Evolutionary conservation across 2,329 filamentous ascomycete species (phyloP), one percentile per base, ranked within the genome.

Genomic region (Periconia sp.): DNA sequence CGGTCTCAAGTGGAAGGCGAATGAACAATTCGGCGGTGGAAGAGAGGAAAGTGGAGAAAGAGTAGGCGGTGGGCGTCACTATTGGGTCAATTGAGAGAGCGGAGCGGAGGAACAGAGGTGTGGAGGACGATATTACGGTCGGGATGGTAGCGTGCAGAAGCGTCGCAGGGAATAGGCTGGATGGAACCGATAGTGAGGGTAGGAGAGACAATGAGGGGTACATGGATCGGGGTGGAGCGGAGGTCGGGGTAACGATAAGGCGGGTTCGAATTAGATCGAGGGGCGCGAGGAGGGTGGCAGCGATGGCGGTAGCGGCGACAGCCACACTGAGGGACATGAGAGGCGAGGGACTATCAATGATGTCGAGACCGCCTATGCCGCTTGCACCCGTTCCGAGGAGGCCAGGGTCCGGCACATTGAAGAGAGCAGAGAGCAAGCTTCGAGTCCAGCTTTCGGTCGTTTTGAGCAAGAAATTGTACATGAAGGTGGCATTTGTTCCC

Each of bases 391-490:
- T 50, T 13, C 60, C 73, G 13, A 81, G 68, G 19, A 80, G 76
- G 7, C 87, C 88, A 22, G 90, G 76, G 61, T 97, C 92, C 1
- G 92, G 92, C 11, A 97, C 82, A 50, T 95, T 95, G 56, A 97
- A 81, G 5, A 97, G 78, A 1, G 94, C 92, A 31, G 90, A 90
- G n/a, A 97, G 78, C 38, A 96, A 80, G 60, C 90, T 94, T 59
- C 91, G 83, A 8, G 92, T 88, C 85, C 95, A 99, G 57, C 89
- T 92, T 68, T 97, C 94, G 21, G 96, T 75, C 6, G 95, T 86
- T 9, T 90, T 90, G 50, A 92, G 83, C 13, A 97, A 78, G 33
- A 96, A 83, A 0, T 86, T 88, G 72, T 97, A 96, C 36, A 97
- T 78, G 63, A 97, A 99, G 1, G 91, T 95, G 11, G 88, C 84